Percentiles rank a stretch among this genome's conserved stretches.
phyloP scores from a whole-genome alignment of 345 rosid species.

The Ailanthus altissimus region DNA sequence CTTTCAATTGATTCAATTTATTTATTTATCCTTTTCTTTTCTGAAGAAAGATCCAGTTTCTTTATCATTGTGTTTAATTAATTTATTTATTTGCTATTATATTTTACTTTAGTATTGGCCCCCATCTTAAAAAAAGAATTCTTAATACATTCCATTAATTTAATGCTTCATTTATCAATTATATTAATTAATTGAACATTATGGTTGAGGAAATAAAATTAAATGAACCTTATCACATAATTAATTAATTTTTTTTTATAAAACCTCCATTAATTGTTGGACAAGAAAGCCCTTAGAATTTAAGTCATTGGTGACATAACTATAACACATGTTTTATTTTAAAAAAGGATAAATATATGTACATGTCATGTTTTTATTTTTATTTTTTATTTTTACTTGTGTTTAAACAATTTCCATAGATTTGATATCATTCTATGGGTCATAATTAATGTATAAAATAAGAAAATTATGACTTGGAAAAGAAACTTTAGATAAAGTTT shows the following conservation, averaged over 20 bases:
- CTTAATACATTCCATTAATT: no score
- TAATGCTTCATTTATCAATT: no score
- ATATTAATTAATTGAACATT: no score
- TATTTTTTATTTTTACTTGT: not conserved
- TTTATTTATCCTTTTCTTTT: no score
- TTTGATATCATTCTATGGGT: not conserved
- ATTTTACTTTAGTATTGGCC: no score
- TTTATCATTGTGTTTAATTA: no score
- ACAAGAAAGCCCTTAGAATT: slow-evolving; percentile 12
- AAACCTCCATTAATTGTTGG: not conserved
- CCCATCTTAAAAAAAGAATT: no score
- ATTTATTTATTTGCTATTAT: no score
- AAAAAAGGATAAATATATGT: not conserved
- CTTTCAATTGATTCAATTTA: no score
- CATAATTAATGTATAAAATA: not conserved
- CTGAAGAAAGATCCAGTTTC: no score
- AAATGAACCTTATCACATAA: not conserved
- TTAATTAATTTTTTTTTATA: not conserved
- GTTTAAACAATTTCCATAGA: not conserved
- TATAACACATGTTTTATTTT: not conserved
- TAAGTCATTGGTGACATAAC: slow-evolving; percentile 12
- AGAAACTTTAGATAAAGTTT: no score
- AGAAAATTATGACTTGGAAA: not conserved
- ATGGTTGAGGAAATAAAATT: no score
- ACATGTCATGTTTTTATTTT: not conserved